Percentiles rank a stretch among this genome's conserved stretches.
Conservation (phyloP, 495 filamentous ascomycete species). For the Parachaetomium inaequale region DNA sequence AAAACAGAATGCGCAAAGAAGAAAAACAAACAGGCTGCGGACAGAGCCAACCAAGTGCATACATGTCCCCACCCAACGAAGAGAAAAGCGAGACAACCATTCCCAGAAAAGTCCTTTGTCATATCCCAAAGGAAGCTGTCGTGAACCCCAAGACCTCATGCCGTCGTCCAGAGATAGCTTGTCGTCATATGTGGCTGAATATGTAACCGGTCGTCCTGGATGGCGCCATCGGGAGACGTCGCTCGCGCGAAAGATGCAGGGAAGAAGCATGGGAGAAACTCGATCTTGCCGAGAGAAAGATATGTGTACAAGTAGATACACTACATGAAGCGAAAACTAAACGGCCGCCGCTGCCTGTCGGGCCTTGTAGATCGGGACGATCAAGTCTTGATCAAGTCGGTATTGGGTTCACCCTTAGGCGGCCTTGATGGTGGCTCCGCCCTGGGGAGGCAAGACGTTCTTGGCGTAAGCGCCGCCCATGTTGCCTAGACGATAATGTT, state of each 20-base stretch:
- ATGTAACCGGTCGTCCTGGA: background rate
- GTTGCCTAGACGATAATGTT: constrained; percentile 54
- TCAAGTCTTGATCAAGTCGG: background rate
- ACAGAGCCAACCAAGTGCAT: background rate
- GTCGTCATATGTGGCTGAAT: constrained; percentile 3
- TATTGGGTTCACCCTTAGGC: background rate
- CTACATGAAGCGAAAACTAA: constrained; percentile 34
- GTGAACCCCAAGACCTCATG: background rate
- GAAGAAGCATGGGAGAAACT: background rate
- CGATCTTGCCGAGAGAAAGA: constrained; percentile 13
- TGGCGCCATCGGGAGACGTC: background rate
- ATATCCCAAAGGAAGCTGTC: background rate
- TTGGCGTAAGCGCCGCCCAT: constrained; percentile 58
- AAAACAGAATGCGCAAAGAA: background rate
- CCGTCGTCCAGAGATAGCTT: background rate
- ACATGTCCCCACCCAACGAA: constrained; percentile 10
- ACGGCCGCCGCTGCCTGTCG: constrained; percentile 16
- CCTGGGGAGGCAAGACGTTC: constrained; percentile 58
- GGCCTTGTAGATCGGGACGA: background rate
- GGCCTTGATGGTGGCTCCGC: constrained; percentile 26
- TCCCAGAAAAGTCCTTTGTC: background rate
- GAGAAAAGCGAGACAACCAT: constrained; percentile 9
- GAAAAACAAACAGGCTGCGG: constrained; percentile 2
- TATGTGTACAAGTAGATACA: constrained; percentile 30
- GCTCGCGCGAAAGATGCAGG: constrained; percentile 2